phyloP scores from a whole-genome alignment of 2,329 filamentous ascomycete genomes.

The Neoascochyta sp. region DNA sequence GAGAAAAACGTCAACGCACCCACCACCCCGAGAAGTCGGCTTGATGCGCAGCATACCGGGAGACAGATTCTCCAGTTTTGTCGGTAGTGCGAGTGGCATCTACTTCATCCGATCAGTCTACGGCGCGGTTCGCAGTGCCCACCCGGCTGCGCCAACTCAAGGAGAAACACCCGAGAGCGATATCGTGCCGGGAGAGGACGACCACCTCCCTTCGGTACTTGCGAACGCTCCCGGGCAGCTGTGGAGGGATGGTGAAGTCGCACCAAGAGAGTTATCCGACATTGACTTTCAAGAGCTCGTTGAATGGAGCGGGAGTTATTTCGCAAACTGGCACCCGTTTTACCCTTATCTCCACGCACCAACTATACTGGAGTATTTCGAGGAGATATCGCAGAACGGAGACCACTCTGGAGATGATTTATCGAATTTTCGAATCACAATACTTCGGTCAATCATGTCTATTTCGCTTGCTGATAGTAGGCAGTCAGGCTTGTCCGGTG shows the following conservation, averaged over 20 bases:
- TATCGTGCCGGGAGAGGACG: constrained; percentile 57
- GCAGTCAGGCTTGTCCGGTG: constrained; percentile 32
- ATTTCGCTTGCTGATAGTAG: constrained; percentile 54
- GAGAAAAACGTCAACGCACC: constrained; percentile 12
- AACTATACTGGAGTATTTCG: constrained; percentile 47
- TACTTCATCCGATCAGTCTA: constrained; percentile 57
- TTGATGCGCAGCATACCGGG: constrained; percentile 52
- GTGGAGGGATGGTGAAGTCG: constrained; percentile 35
- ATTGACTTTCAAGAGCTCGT: constrained; percentile 50
- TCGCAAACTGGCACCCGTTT: constrained; percentile 56
- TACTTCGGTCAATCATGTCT: constrained; percentile 51
- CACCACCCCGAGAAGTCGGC: constrained; percentile 42
- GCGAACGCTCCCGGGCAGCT: constrained; percentile 16
- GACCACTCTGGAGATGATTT: constrained; percentile 20
- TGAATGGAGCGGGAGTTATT: constrained; percentile 52
- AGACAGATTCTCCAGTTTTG: constrained; percentile 51
- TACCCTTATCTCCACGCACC: constrained; percentile 57
- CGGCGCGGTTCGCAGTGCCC: constrained; percentile 42
- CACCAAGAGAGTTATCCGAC: constrained; percentile 4
- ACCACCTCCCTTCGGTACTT: constrained; percentile 42
- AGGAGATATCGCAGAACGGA: constrained; percentile 40
- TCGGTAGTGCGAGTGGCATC: constrained; percentile 58
- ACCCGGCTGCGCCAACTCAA: constrained; percentile 13
- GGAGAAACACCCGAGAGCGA: constrained; percentile 29
- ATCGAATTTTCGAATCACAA: constrained; percentile 38